These are phyloP conservation scores for Linnemannia zychae DNA, from an alignment of 192 early-diverging fungal species.

Conservation along the genomic window DNA sequence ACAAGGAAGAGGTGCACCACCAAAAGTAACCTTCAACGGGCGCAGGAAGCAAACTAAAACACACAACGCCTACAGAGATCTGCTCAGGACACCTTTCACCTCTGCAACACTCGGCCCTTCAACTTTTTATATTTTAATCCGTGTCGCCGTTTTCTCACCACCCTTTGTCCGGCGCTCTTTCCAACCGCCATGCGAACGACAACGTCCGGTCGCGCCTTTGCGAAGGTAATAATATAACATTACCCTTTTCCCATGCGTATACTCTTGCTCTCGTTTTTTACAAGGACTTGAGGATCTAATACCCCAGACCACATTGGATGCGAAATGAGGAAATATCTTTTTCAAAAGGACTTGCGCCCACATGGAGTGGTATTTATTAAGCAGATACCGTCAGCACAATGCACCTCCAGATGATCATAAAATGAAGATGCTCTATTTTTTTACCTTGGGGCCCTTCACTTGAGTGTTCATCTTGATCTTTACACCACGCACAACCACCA, in stretches of 20 bases:
- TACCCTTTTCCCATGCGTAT: neutral
- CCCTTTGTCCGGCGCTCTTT: neutral
- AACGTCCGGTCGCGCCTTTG: constrained; percentile 68
- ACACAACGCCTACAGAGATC: no score
- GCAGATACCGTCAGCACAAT: neutral
- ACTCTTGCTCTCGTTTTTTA: neutral
- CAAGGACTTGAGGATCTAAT: neutral
- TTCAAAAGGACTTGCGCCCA: no score
- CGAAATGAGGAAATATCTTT: neutral
- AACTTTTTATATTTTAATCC: neutral
- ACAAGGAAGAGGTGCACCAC: neutral
- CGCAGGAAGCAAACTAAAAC: neutral
- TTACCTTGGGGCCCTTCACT: neutral
- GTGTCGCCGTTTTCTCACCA: neutral
- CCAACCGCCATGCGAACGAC: constrained; percentile 67
- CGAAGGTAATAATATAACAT: constrained; percentile 59
- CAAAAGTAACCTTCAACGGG: no score
- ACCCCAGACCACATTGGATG: no score
- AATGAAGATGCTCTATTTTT: neutral
- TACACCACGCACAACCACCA: neutral
- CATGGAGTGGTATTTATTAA: neutral
- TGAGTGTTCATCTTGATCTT: neutral
- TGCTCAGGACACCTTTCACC: neutral
- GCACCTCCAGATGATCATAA: neutral
- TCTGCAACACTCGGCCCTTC: neutral